These are phyloP conservation scores for Secale cereale DNA, from an alignment of 176 grass and related monocot species.

Conservation along the genomic window DNA sequence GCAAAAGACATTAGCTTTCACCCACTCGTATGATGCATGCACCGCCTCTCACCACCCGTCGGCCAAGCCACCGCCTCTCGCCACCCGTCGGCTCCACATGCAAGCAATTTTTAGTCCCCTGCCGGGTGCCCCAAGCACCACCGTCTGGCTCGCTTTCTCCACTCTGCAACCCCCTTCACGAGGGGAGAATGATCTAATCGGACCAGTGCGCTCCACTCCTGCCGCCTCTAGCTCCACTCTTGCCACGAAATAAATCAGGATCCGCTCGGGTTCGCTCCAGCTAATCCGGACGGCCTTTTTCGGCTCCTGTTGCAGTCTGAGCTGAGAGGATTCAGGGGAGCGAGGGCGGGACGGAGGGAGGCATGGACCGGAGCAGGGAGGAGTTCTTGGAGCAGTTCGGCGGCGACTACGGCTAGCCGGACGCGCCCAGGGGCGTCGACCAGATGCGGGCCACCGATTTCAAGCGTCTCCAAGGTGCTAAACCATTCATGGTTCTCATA, in stretches of 20 bases:
- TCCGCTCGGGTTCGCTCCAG: not conserved
- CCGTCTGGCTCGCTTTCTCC: not conserved
- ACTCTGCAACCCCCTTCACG: not conserved
- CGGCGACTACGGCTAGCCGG: slow-evolving; percentile 71
- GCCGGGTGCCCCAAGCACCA: not conserved
- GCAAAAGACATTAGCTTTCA: no score
- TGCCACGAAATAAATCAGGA: not conserved
- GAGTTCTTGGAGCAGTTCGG: slow-evolving; percentile 65
- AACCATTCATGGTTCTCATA: not conserved
- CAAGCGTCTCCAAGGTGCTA: slow-evolving; percentile 71
- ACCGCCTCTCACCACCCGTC: no score
- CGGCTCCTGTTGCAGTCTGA: not conserved
- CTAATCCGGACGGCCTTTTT: not conserved
- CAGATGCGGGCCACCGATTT: slow-evolving; percentile 75
- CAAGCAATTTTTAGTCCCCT: not conserved
- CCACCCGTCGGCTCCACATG: not conserved
- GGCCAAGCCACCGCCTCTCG: not conserved
- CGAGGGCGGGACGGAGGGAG: not conserved
- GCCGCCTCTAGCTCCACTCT: not conserved
- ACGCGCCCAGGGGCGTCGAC: slow-evolving; percentile 59
- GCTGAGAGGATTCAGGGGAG: not conserved
- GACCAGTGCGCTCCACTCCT: not conserved
- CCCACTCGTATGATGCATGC: no score
- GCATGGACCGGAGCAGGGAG: slow-evolving; percentile 34
- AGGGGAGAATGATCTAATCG: not conserved